phyloP scores from a whole-genome alignment of 2,329 filamentous ascomycete genomes.

The Aspergillus sp. region DNA sequence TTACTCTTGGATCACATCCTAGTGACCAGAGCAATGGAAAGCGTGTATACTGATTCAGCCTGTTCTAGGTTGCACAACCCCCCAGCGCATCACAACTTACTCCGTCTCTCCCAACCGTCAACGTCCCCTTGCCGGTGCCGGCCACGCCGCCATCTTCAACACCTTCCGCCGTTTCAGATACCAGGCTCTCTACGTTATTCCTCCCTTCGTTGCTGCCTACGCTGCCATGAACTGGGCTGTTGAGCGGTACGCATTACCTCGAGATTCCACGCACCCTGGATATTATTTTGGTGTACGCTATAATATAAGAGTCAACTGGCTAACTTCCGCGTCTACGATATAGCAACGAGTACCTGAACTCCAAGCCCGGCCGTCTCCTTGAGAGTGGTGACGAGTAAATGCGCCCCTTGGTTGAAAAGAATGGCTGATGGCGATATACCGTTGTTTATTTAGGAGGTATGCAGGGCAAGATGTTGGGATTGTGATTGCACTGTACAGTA shows the following conservation, averaged over 20 bases:
- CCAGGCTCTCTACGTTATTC: conserved; percentile 86
- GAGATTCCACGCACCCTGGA: not conserved
- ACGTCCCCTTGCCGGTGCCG: conserved; percentile 75
- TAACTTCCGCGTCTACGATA: conserved; percentile 1
- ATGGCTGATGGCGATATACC: not conserved
- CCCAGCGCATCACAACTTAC: conserved; percentile 67
- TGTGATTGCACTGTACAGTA: conserved; percentile 43
- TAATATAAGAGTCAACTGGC: not conserved
- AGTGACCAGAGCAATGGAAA: not conserved
- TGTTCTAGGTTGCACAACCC: conserved; percentile 35
- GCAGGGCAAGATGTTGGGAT: conserved; percentile 22
- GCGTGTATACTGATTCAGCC: not conserved
- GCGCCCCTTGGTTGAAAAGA: conserved; percentile 8
- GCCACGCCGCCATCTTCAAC: conserved; percentile 90
- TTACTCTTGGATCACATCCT: not conserved
- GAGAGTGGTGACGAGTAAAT: conserved; percentile 37
- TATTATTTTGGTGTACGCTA: not conserved
- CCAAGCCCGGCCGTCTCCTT: conserved; percentile 46
- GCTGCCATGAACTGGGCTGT: conserved; percentile 85
- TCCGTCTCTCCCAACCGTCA: conserved; percentile 84
- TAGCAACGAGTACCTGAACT: conserved; percentile 53
- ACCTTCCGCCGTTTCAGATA: conserved; percentile 79
- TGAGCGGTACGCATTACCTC: conserved; percentile 66
- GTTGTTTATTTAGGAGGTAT: conserved; percentile 3
- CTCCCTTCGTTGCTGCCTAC: conserved; percentile 77